These are phyloP conservation scores for Chaetothyriales sp. DNA, from an alignment of 2,329 filamentous ascomycete species.

Conservation along the genomic window DNA sequence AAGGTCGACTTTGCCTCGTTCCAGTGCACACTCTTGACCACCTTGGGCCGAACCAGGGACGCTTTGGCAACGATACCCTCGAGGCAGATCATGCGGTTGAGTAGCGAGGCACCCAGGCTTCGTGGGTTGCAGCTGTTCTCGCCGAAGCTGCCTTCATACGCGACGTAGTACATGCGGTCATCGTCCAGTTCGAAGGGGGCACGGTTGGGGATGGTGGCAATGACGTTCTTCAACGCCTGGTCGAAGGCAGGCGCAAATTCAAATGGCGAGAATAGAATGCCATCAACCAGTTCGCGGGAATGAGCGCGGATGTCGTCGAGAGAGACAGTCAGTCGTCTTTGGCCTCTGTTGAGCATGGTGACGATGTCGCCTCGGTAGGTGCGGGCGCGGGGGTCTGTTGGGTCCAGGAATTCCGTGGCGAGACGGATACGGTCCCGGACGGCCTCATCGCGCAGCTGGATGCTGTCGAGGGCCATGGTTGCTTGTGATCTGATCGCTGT, in stretches of 20 bases:
- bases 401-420: slow-evolving; percentile 87
- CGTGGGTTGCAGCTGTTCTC: slow-evolving; percentile 88
- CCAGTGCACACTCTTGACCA: slow-evolving; percentile 97
- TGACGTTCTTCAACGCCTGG: slow-evolving; percentile 72
- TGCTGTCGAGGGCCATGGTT: slow-evolving; percentile 25
- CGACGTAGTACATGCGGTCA: slow-evolving; percentile 81
- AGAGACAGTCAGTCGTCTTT: slow-evolving; percentile 50
- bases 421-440: slow-evolving; percentile 68
- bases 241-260: slow-evolving; percentile 82
- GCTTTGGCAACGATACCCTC: slow-evolving; percentile 96
- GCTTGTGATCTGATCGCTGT: not conserved
- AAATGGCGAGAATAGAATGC: slow-evolving; percentile 70
- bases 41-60: slow-evolving; percentile 85
- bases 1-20: slow-evolving; percentile 78
- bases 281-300: slow-evolving; percentile 64
- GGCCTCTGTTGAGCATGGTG: slow-evolving; percentile 49
- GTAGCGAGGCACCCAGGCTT: slow-evolving; percentile 71
- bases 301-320: slow-evolving; percentile 86
- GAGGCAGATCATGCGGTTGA: slow-evolving; percentile 93
- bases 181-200: slow-evolving; percentile 60
- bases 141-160: slow-evolving; percentile 92
- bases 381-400: slow-evolving; percentile 31
- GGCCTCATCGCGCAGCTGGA: slow-evolving; percentile 70
- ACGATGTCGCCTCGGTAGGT: slow-evolving; percentile 88
- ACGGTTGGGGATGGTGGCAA: slow-evolving; percentile 62